Conservation (phyloP, 2,329 filamentous ascomycete species). For the Colletotrichum tropicicola region DNA sequence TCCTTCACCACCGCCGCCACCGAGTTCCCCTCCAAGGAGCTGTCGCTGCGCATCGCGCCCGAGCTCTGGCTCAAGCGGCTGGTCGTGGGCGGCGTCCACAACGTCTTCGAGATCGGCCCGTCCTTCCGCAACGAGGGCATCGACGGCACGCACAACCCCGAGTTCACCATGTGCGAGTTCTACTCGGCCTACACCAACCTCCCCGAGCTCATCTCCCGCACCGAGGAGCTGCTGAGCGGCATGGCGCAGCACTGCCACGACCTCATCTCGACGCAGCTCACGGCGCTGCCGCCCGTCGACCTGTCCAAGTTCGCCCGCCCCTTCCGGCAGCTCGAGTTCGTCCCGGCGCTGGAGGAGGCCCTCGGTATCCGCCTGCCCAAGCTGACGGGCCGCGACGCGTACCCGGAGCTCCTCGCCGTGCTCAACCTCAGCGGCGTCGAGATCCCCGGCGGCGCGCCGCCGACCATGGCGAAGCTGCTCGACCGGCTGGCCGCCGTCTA, state of each 20-base stretch:
- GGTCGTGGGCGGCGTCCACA: conserved; percentile 87
- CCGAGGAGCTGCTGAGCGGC: conserved; percentile 74
- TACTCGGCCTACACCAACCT: conserved; percentile 88
- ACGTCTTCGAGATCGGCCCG: conserved; percentile 91
- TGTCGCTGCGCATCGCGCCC: conserved; percentile 88
- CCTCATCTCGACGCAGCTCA: conserved; percentile 54
- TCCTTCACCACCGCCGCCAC: conserved; percentile 85
- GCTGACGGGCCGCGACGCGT: conserved; percentile 63
- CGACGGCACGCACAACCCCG: conserved; percentile 92
- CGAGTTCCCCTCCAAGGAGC: conserved; percentile 75
- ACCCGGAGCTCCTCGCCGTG: conserved; percentile 62
- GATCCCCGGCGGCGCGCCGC: conserved; percentile 68
- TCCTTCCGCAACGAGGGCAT: conserved; percentile 94
- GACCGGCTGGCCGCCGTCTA: conserved; percentile 81
- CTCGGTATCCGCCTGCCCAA: conserved; percentile 74
- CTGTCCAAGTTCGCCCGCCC: conserved; percentile 58
- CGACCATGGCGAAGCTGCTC: conserved; percentile 74
- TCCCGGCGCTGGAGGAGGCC: conserved; percentile 77
- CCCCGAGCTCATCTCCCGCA: conserved; percentile 77
- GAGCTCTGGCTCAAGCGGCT: conserved; percentile 96
- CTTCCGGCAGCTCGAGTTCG: conserved; percentile 80
- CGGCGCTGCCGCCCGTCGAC: conserved; percentile 57
- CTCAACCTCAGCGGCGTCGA: conserved; percentile 67
- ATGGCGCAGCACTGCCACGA: conserved; percentile 62
- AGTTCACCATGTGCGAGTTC: conserved; percentile 98